A percentile compares a stretch with the other conserved stretches of the same genome.
phyloP scores from a whole-genome alignment of 176 grass and related monocot genomes.

The Oropetium thomaeum region DNA sequence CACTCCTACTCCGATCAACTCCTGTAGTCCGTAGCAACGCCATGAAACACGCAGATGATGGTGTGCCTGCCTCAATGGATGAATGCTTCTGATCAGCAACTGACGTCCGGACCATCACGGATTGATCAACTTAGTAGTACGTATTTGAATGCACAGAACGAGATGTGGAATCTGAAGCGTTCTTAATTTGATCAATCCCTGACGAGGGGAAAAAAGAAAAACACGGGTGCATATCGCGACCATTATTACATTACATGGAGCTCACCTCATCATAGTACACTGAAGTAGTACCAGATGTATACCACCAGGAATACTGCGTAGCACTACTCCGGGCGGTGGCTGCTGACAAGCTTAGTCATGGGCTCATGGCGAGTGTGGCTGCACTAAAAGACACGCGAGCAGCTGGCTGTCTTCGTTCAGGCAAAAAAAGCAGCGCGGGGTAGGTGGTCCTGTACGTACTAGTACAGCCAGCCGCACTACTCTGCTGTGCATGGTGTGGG shows the following conservation, averaged over 20 bases:
- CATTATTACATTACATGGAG: background rate
- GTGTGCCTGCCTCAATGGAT: background rate
- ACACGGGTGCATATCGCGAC: too few relatives aligned
- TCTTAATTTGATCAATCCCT: conserved; percentile 24
- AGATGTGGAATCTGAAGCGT: conserved; percentile 9
- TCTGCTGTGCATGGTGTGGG: background rate
- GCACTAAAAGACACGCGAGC: conserved; percentile 36
- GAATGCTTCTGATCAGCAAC: too few relatives aligned
- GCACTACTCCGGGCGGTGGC: too few relatives aligned
- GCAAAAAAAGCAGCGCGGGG: background rate
- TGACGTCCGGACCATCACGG: background rate
- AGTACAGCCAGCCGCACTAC: too few relatives aligned
- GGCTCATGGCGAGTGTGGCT: background rate
- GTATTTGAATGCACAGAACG: too few relatives aligned
- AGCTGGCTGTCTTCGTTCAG: background rate
- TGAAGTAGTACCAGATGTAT: background rate
- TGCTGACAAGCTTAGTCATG: background rate
- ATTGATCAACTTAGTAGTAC: too few relatives aligned
- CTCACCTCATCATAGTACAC: background rate
- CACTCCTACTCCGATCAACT: too few relatives aligned
- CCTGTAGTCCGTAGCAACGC: background rate
- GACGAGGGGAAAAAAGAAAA: background rate
- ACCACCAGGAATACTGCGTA: too few relatives aligned
- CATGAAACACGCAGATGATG: background rate
- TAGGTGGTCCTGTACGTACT: conserved; percentile 11